Conservation (phyloP, 108 stramenopile species). For the Nitzschia palea region DNA sequence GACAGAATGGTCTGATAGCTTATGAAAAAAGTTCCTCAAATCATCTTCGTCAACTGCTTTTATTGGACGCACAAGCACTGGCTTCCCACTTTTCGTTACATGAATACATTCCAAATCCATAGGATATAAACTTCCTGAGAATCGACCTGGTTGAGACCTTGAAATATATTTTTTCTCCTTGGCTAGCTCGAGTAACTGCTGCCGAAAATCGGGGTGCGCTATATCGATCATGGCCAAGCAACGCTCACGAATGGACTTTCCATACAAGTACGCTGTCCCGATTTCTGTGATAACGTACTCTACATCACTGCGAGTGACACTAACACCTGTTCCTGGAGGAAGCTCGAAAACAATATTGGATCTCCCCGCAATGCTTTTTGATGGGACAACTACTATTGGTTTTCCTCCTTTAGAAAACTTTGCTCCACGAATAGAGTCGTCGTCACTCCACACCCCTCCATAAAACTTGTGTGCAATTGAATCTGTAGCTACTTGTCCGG, state of each 20-base stretch:
- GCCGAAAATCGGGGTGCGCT: constrained; percentile 39
- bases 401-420: constrained; percentile 35
- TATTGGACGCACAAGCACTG: constrained; percentile 30
- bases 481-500: constrained; percentile 47
- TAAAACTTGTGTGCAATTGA: constrained; percentile 45
- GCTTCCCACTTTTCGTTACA: constrained; percentile 23
- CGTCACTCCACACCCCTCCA: constrained; percentile 38
- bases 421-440: constrained; percentile 36
- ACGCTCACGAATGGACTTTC: constrained; percentile 41
- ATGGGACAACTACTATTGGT: constrained; percentile 31
- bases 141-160: constrained; percentile 19
- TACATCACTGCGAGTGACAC: constrained; percentile 37
- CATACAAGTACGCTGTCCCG: constrained; percentile 37
- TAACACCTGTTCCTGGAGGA: constrained; percentile 36
- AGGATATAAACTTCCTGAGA: constrained; percentile 20
- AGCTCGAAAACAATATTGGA: constrained; percentile 39
- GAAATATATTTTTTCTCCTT: constrained; percentile 25
- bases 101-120: constrained; percentile 24
- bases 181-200: constrained; percentile 31
- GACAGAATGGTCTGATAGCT: constrained; percentile 34
- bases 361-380: constrained; percentile 30
- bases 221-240: constrained; percentile 40
- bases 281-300: constrained; percentile 39
- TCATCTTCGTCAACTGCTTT: constrained; percentile 34
- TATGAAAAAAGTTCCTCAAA: constrained; percentile 35